Conservation (phyloP, 2,329 filamentous ascomycete species). For the Penicillium oxalicum region DNA sequence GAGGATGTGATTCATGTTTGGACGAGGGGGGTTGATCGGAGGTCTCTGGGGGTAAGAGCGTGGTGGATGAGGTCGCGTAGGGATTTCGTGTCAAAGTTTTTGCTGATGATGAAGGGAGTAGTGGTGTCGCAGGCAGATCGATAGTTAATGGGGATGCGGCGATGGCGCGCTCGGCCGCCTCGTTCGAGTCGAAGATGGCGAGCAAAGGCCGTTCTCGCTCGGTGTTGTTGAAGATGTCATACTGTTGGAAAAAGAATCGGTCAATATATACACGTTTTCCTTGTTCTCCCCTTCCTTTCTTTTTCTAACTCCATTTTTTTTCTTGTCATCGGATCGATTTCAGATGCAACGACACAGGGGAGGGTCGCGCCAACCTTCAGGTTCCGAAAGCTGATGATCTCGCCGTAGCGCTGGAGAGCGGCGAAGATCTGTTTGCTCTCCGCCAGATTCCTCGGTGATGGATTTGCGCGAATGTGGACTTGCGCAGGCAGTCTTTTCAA, state of each 20-base stretch:
- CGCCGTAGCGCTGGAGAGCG: slow-evolving; percentile 38
- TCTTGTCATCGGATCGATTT: no score
- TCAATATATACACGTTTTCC: no score
- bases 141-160: slow-evolving; percentile 29
- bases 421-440: slow-evolving; percentile 33
- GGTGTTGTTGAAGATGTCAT: slow-evolving; percentile 17
- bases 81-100: background rate
- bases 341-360: background rate
- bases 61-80: slow-evolving; percentile 1
- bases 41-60: background rate
- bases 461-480: slow-evolving; percentile 28
- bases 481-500: slow-evolving; percentile 14
- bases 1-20: background rate
- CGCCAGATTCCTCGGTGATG: slow-evolving; percentile 24
- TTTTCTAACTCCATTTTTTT: no score
- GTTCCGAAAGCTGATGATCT: slow-evolving; percentile 36
- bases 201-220: slow-evolving; percentile 19
- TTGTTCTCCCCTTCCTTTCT: no score
- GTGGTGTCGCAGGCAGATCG: slow-evolving; percentile 6
- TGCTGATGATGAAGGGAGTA: background rate
- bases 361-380: slow-evolving; percentile 24
- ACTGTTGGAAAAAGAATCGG: slow-evolving; percentile 14
- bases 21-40: background rate
- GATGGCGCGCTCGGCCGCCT: slow-evolving; percentile 31
- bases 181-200: slow-evolving; percentile 34